Percentiles rank a stretch among this genome's conserved stretches.
Evolutionary conservation across 352 stramenopile genomes (phyloP).

Genomic region (Pythium pyrilobum): DNA sequence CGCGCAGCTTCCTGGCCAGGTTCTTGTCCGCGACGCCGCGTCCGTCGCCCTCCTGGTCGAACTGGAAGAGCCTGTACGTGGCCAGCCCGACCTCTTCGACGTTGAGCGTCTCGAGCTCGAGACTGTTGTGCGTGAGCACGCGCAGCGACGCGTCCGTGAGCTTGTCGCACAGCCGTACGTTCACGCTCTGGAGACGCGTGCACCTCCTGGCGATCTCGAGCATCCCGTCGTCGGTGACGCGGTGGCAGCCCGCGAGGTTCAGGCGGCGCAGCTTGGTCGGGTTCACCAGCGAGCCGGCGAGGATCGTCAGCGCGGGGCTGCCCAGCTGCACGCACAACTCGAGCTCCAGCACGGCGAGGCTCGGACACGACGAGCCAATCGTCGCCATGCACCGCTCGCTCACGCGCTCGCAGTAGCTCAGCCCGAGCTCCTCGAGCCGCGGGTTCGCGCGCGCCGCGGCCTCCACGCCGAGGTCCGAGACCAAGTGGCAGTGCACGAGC

Average conservation of each 20-base stretch:
- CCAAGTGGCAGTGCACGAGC: constrained; percentile 51
- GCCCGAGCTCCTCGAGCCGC: constrained; percentile 44
- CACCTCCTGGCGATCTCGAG: constrained; percentile 57
- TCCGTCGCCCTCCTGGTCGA: constrained; percentile 80
- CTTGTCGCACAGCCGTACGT: constrained; percentile 75
- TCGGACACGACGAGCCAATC: constrained; percentile 41
- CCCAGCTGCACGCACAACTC: constrained; percentile 63
- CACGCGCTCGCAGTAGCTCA: constrained; percentile 67
- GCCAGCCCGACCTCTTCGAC: constrained; percentile 75
- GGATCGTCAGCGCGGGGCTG: constrained; percentile 47
- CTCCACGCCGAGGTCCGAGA: constrained; percentile 78
- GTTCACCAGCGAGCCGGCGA: constrained; percentile 38
- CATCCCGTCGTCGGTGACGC: constrained; percentile 76
- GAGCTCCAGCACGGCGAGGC: constrained; percentile 38
- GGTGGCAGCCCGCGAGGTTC: constrained; percentile 73
- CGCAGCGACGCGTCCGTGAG: constrained; percentile 73
- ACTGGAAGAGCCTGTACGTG: constrained; percentile 77
- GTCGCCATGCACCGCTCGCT: constrained; percentile 55
- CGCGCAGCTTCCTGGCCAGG: constrained; percentile 54
- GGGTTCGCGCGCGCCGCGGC: constrained; percentile 43
- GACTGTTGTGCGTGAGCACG: constrained; percentile 76
- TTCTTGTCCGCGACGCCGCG: constrained; percentile 73
- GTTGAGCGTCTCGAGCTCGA: constrained; percentile 71
- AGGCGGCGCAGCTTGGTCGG: constrained; percentile 51
- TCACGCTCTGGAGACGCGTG: constrained; percentile 59